Evolutionary conservation across 306 rosid species (phyloP), one percentile per base, ranked within the genome.

Genomic region (Canavalia gladiata): DNA sequence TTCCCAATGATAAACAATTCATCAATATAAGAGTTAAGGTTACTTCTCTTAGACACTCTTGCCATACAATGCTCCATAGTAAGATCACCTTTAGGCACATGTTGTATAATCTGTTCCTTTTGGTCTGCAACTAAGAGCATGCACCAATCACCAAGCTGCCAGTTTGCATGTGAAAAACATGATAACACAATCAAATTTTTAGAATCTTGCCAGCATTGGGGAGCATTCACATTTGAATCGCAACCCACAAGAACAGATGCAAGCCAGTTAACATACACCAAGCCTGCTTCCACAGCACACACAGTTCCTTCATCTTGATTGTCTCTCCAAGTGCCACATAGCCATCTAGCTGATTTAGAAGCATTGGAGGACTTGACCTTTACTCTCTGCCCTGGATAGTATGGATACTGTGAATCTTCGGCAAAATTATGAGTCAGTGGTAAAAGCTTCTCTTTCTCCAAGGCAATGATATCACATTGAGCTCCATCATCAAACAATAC

Each of bases 61-160:
- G 74, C 78, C 77, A 62, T 84, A 72, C 76, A 69, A 41, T 80
- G 84, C 85, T 86, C 85, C 74, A 75, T 72, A 1, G 62, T 70
- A 68, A 72, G 79, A 79, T 78, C 81, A 68, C 64, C 68, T 54
- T 81, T 70, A 54, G 88, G 77, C 35, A 83, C 71, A 60, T 72
- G 63, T 69, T 54, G 79, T 33, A 81, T 79, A 82, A 68, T 66
- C 34, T 54, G 68, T 65, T 68, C 74, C 65, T 75, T 69, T 69
- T 46, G 68, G 70, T 72, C 95, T 64, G 80, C 80, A 85, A 52
- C 75, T 66, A 89, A 84, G 86, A 90, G 91, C 79, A 77, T 83
- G 83, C 99, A 96, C 94, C 97, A 92, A 83, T 96, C 98, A 77
- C 99, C 99, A 81, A 93, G 94, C 82, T 93, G 92, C 99, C 99